Base-by-base conservation (phyloP, 306 rosid species). In the Datisca glomerata region DNA sequence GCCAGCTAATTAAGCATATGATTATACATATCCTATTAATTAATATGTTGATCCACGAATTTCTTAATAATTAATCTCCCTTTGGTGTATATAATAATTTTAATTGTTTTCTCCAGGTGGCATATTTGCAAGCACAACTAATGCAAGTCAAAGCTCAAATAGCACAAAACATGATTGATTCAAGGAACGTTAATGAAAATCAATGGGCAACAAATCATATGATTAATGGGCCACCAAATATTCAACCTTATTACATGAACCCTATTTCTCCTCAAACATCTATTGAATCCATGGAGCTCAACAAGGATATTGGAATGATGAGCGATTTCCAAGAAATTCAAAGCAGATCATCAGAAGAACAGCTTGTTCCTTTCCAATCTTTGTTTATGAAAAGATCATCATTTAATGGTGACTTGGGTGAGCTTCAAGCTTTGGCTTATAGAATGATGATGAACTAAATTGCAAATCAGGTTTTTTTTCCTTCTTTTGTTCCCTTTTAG, bases 61-160 rank as follows among this genome's bases (percentile, higher is more conserved):
- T n/a, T n/a, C n/a, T n/a, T n/a, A n/a, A n/a, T n/a, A n/a, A n/a
- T n/a, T n/a, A n/a, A n/a, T n/a, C n/a, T n/a, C n/a, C n/a, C n/a
- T n/a, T n/a, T n/a, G n/a, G n/a, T n/a, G n/a, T n/a, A n/a, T n/a
- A n/a, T n/a, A n/a, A n/a, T n/a, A n/a, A n/a, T n/a, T n/a, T n/a
- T n/a, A n/a, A n/a, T n/a, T n/a, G n/a, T 33, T 55, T 36, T 12
- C 9, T 8, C 24, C 55, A 91, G 99, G 96, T 91, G 54, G 83
- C 85, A 3, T 84, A 56, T 64, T 63, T 91, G 49, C 96, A 91
- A 61, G 83, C 96, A 43, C 96, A 91, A 12, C 68, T 91, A 19
- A 80, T 92, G 61, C 68, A 51, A 61, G 59, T 91, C 4, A 91
- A 76, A 69, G 86, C 80, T 51, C 92, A 91, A 72, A 69, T 81